Base-by-base conservation (phyloP, 495 filamentous ascomycete genomes). In the Viridothelium virens region DNA sequence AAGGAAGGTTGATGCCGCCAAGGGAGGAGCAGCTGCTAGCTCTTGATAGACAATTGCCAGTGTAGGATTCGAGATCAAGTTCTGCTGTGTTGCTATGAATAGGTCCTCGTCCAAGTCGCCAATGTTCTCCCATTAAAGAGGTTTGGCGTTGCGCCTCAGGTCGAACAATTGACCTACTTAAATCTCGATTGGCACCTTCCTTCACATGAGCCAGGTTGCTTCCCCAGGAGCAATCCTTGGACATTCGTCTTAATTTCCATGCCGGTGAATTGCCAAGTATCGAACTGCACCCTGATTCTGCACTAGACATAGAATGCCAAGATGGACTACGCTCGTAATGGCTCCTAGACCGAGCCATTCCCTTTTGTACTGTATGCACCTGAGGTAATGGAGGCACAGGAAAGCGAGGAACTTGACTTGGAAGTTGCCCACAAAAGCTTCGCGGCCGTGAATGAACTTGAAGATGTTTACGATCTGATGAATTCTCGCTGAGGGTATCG, bases 361-460 rank as follows among this genome's bases (percentile, higher is more conserved):
- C 53, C 31, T 6, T 33, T 9, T 59, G 25, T 31, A 59, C 14
- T 14, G 36, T 9, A 59, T 59, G n/a, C 6, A 14, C 31, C 53
- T 59, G 25, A 7, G 71, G 71, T 34, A 73, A 33, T 18, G 69
- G 70, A 37, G 71, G 71, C 2, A 73, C 70, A 5, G 71, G 71
- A 36, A 61, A 63, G 18, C 56, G 63, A 2, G 71, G 71, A 6
- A 68, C 67, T 18, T 62, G 41, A 59, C 38, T 69, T 36, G 56
- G 61, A 12, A 65, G 38, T 50, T 67, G 68, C 14, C 39, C 69
- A 62, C 71, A 65, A 14, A 71, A 50, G 50, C 70, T 71, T 44
- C 69, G 47, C 1, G 71, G 70, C 7, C 71, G 64, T 7, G 53
- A 46, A 50, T 73, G 71, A 47, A 65, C 69, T 36, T 16, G 18